Conservation (phyloP, 2,329 filamentous ascomycete species). For the Ceratocystis alfenasii region DNA sequence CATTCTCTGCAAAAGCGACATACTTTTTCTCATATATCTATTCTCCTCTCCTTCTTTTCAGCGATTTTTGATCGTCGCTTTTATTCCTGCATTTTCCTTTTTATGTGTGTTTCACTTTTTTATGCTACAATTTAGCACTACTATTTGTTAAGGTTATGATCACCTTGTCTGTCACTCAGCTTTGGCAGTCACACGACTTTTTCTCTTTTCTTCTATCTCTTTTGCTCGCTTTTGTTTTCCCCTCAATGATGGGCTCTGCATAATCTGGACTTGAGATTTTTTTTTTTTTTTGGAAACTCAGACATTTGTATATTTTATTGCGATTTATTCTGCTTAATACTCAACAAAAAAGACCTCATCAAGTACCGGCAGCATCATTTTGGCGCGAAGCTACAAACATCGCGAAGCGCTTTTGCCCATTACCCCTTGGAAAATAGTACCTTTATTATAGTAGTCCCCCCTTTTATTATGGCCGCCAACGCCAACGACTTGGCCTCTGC, state of each 20-base stretch:
- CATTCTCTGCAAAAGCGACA: neutral
- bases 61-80: neutral
- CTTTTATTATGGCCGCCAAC: slow-evolving; percentile 32
- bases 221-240: neutral
- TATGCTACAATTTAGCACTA: neutral
- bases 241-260: neutral
- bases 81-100: neutral
- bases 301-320: neutral
- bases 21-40: neutral
- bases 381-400: neutral
- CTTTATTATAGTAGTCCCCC: neutral
- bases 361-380: neutral
- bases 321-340: neutral
- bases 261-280: neutral
- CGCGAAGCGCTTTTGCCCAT: neutral
- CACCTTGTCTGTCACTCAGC: slow-evolving; percentile 2
- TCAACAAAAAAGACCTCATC: neutral
- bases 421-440: neutral
- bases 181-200: neutral
- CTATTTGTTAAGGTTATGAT: neutral
- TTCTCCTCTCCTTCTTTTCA: neutral
- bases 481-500: slow-evolving; percentile 30
- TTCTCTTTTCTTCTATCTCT: neutral
- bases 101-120: neutral
- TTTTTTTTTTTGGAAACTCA: neutral